Evolutionary conservation across 2,329 filamentous ascomycete species (phyloP), one percentile per base, ranked within the genome.

Genomic region (Claviceps arundinis): DNA sequence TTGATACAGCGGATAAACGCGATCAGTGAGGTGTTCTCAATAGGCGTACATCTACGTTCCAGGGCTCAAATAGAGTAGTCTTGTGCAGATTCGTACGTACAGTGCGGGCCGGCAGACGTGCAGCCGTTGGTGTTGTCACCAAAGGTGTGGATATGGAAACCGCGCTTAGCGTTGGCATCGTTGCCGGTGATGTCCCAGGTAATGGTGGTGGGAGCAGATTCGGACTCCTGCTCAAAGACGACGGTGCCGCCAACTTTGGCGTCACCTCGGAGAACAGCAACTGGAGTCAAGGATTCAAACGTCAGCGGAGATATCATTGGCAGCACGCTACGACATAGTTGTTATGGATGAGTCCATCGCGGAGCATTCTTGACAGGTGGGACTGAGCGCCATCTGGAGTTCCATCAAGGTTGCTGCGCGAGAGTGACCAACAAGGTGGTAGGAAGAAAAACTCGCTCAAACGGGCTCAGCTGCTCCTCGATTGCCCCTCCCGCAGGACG

Each of bases 41-140:
- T 50, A 11, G 13, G 9, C 26, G 11, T 8, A 11, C 26, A n/a
- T 24, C 16, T 5, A 42, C 6, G n/a, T 43, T 4, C n/a, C n/a
- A 14, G 17, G 34, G 34, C 45, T 17, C 37, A 37, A 37, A 13
- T 44, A n/a, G 40, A 43, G 59, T 50, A 62, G 58, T 47, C n/a
- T 26, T n/a, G 43, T 19, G 37, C 26, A 41, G 24, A 26, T 41
- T 1, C 24, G 42, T 43, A 74, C 87, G 69, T 77, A 95, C 89
- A 98, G 79, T 98, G 93, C 73, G 93, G 91, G 51, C 93, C 93
- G 61, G 93, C 93, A 61, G 87, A 95, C 60, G 91, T 97, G 87
- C 93, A 98, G 72, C 93, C 93, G 76, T 98, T 98, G 80, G 93
- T 97, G 82, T 97, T 97, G 81, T 97, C 93, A 70, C 93, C 93